Percentiles rank a stretch among this genome's conserved stretches.
These are phyloP conservation scores for Erythrophleum fordii DNA, from an alignment of 306 rosid species.

Conservation along the genomic window DNA sequence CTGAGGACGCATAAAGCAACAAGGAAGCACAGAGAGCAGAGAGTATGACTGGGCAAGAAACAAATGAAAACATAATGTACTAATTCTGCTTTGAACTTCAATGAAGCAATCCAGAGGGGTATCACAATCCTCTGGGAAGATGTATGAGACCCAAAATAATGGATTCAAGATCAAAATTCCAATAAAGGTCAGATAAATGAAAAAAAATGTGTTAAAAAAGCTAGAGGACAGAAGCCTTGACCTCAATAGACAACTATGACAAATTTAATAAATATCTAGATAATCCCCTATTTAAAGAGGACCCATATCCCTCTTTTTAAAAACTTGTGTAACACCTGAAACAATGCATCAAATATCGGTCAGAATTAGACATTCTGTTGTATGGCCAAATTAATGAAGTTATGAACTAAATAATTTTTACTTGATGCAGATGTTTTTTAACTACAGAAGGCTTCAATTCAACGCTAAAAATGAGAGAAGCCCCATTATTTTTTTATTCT, in stretches of 20 bases:
- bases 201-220: too few relatives aligned
- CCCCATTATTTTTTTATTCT: background rate
- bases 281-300: conserved; percentile 73
- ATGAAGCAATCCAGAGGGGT: conserved; percentile 29
- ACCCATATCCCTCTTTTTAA: conserved; percentile 73
- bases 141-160: conserved; percentile 15
- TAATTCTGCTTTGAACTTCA: conserved; percentile 25
- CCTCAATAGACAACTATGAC: conserved; percentile 12
- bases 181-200: conserved; percentile 3
- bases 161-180: conserved; percentile 30
- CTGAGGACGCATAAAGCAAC: conserved; percentile 47
- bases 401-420: too few relatives aligned
- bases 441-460: background rate
- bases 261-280: conserved; percentile 59
- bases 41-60: background rate
- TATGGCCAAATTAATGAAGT: too few relatives aligned
- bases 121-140: background rate
- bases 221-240: conserved; percentile 1
- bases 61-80: background rate
- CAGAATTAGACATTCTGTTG: conserved; percentile 30
- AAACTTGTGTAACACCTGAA: conserved; percentile 73
- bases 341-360: conserved; percentile 50
- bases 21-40: conserved; percentile 1
- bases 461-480: background rate
- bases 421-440: too few relatives aligned